Conservation (phyloP, 179 eudicot species). For the Kewa caespitosa region DNA sequence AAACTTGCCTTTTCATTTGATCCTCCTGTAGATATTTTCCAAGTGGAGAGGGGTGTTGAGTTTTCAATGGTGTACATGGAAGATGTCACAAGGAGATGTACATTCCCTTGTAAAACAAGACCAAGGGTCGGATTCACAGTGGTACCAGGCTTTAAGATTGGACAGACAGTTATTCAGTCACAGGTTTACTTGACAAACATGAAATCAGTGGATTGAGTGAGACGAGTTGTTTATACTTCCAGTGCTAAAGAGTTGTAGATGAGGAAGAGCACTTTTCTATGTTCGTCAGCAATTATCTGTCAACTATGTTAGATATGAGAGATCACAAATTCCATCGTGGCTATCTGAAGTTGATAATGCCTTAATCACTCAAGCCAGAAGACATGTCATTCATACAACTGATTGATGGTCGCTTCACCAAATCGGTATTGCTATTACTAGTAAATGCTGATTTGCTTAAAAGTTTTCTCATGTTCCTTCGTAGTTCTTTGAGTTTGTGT, state of each 20-base stretch:
- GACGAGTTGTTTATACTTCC: background rate
- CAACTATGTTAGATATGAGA: background rate
- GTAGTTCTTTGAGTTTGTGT: background rate
- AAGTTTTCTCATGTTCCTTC: background rate
- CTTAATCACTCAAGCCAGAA: background rate
- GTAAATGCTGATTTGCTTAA: background rate
- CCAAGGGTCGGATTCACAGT: constrained; percentile 86
- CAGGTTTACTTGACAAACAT: constrained; percentile 64
- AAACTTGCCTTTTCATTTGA: constrained; percentile 72
- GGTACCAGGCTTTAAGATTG: constrained; percentile 80
- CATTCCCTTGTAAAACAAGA: constrained; percentile 37
- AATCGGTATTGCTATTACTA: constrained; percentile 1
- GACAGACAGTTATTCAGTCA: constrained; percentile 71
- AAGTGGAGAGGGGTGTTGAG: constrained; percentile 71
- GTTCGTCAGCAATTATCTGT: background rate
- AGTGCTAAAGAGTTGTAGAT: background rate
- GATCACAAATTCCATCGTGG: background rate
- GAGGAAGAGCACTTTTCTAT: too few relatives aligned
- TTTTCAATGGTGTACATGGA: constrained; percentile 94
- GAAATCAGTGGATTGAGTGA: constrained; percentile 28
- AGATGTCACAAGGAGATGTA: constrained; percentile 58
- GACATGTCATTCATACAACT: background rate
- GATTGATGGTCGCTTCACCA: constrained; percentile 1
- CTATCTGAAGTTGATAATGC: background rate
- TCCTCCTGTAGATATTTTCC: constrained; percentile 71